Evolutionary conservation across 805 yeast genomes (phyloP), one percentile per base, ranked within the genome.

Genomic region (Candida nemodendra): DNA sequence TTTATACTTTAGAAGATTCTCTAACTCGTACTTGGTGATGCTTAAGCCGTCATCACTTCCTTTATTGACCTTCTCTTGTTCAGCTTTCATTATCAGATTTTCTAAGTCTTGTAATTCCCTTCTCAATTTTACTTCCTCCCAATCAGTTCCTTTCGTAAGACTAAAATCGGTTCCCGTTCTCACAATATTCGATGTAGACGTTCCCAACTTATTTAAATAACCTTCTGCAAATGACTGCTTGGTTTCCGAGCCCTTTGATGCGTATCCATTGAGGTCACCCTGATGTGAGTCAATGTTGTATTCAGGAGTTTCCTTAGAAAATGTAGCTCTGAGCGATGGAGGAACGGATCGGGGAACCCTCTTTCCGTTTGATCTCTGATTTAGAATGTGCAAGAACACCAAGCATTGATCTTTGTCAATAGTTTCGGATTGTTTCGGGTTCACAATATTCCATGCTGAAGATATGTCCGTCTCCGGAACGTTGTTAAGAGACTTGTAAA

Each of bases 271-370:
- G 14, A 34, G 22, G 33, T 72, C 64, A 2, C 76, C 74, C 51
- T 79, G 83, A 32, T 65, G 66, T 4, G 85, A 75, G 19, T 69
- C 70, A 23, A 82, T 47, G 50, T 81, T 80, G 56, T 83, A 88
- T 41, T 79, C 81, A 12, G 95, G 93, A 22, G 74, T 74, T 49
- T 85, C 90, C 65, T 88, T 88, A 27, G 86, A 84, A 61, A 90
- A 91, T 0, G 96, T 86, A 12, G 97, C 96, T 30, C 95, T 74
- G 47, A 93, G 68, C 5, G 93, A 79, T 2, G 90, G 85, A 14
- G 99, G 99, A n/a, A 93, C 89, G n/a, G 89, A 82, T 41, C 93
- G 71, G 27, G 99, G 99, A 18, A 93, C 80, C 37, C 91, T 72
- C 53, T 81, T 82, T 41, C 83, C 79, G 53, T 85, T 86, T 24